Base-by-base conservation (phyloP, 257 asterid species). In the Fraxinus pennsylvanica region DNA sequence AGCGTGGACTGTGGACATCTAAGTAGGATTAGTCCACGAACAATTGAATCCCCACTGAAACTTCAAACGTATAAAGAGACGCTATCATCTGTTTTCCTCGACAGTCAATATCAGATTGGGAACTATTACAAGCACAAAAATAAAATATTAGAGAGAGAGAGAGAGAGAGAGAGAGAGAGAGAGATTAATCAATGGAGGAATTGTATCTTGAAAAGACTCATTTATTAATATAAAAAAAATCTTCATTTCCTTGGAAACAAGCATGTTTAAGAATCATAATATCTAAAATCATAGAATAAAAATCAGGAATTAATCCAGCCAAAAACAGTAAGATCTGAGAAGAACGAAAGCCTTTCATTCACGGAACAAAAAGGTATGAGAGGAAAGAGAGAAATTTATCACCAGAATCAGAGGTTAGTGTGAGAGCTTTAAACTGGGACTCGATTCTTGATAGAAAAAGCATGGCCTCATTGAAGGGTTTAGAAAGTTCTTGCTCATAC, bases 401-500 rank as follows among this genome's bases (percentile, higher is more conserved):
- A 91, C 94, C 96, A 86, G 92, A 88, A 73, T 79, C 84, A 57
- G 92, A 73, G 19, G 97, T 81, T 5, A 95, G 81, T 17, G 92
- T 81, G 74, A 95, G 87, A 59, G 96, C 85, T 72, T 89, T 95
- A 59, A 95, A 89, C 87, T 95, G 99, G 76, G 79, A 81, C 80
- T 95, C 99, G 50, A 95, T 83, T 82, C 94, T 92, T 1, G 98
- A 89, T 0, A 95, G 93, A 39, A 93, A 95, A 86, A 91, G 83
- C 98, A 93, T 95, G 82, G 99, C 99, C 78, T 93, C 99, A 74
- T 89, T 88, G 78, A 93, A 91, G 85, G 99, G 99, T 83, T 95
- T 95, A 0, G 98, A 84, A 33, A 95, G 94, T 68, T 95, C 99
- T 81, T 93, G 98, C 63, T 93, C 98, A 77, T 93, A 95, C 67